These are phyloP conservation scores for Acacia concinna DNA, from an alignment of 331 rosid species.

Conservation along the genomic window DNA sequence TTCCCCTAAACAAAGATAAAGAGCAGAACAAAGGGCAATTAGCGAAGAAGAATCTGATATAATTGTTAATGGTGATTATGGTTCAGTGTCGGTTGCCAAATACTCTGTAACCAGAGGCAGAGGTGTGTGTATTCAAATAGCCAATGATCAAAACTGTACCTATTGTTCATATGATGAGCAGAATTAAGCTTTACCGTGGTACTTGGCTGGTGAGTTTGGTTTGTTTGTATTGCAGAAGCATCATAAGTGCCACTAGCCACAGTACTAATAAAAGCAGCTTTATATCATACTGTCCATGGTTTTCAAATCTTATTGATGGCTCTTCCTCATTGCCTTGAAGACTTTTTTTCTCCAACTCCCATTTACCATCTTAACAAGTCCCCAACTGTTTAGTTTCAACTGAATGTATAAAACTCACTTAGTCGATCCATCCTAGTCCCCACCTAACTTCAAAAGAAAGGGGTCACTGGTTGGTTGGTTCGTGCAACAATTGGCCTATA, in stretches of 20 bases:
- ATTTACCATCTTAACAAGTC: constrained; percentile 1
- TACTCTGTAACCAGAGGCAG: neutral
- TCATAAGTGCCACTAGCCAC: constrained; percentile 8
- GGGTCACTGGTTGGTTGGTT: neutral
- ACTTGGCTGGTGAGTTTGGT: constrained; percentile 22
- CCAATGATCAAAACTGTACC: constrained; percentile 24
- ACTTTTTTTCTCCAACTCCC: neutral
- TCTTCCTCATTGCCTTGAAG: neutral
- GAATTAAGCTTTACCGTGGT: neutral
- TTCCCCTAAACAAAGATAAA: constrained; percentile 10
- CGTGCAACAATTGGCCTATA: neutral
- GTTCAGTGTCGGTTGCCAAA: neutral
- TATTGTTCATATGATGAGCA: constrained; percentile 4
- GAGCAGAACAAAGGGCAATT: neutral
- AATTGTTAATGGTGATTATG: neutral
- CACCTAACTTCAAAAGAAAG: neutral
- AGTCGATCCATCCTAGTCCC: neutral
- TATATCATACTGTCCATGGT: neutral
- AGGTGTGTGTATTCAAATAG: constrained; percentile 6
- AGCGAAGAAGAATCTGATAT: neutral
- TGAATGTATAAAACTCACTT: neutral
- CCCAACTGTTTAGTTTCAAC: neutral
- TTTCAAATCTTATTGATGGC: constrained; percentile 14
- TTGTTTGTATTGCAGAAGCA: constrained; percentile 15
- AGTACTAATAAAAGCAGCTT: constrained; percentile 28